These are phyloP conservation scores for Colletotrichum melonis DNA, from an alignment of 2,329 filamentous ascomycete species.

Conservation along the genomic window DNA sequence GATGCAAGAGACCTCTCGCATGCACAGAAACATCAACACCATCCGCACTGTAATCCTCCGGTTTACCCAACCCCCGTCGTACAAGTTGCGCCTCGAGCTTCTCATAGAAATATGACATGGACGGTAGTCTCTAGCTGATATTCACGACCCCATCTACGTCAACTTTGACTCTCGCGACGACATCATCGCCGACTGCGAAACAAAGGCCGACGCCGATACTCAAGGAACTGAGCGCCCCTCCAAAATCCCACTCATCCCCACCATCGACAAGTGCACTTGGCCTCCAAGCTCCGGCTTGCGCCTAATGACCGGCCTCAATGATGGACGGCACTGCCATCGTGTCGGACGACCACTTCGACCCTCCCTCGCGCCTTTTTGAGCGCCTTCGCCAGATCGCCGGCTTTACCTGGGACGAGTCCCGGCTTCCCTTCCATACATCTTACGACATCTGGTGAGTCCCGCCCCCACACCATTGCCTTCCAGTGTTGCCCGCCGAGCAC, in stretches of 20 bases:
- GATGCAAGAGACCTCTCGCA: constrained; percentile 3
- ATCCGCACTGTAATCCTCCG: not conserved
- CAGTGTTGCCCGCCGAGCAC: not conserved
- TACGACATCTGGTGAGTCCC: constrained; percentile 85
- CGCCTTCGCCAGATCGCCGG: constrained; percentile 78
- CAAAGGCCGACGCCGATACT: not conserved
- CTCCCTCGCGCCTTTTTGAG: constrained; percentile 77
- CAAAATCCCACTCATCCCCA: constrained; percentile 31
- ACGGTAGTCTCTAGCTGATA: constrained; percentile 26
- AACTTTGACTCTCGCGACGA: not conserved
- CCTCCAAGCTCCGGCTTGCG: constrained; percentile 33
- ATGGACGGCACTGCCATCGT: constrained; percentile 64
- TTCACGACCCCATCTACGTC: not conserved
- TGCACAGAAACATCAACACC: not conserved
- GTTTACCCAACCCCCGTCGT: not conserved
- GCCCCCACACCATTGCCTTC: constrained; percentile 3
- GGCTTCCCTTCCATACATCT: constrained; percentile 69
- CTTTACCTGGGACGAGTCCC: constrained; percentile 80
- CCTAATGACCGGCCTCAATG: constrained; percentile 44
- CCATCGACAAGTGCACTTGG: constrained; percentile 36
- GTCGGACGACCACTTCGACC: constrained; percentile 68
- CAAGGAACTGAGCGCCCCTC: not conserved
- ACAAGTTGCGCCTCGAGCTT: not conserved
- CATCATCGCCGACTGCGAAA: constrained; percentile 1
- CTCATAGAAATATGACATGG: constrained; percentile 23